Percentiles rank a stretch among this genome's conserved stretches.
phyloP scores from a whole-genome alignment of 2,329 filamentous ascomycete species.

The Periconia sp. region DNA sequence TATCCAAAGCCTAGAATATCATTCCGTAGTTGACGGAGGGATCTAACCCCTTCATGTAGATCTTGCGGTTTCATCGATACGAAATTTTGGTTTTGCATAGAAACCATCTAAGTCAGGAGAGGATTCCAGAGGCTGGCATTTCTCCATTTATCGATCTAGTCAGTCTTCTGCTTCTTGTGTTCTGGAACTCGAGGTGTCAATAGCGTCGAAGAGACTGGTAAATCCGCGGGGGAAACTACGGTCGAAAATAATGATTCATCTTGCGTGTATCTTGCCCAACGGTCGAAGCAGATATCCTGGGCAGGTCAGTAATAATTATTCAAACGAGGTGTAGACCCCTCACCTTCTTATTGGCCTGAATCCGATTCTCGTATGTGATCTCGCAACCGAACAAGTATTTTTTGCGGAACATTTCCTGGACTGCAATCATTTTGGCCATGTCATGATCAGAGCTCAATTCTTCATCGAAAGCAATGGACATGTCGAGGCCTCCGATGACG shows the following conservation, averaged over 20 bases:
- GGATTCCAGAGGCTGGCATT: too few relatives aligned
- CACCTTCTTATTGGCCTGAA: neutral
- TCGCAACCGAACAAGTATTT: conserved; percentile 12
- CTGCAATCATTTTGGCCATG: conserved; percentile 4
- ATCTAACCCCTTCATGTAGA: too few relatives aligned
- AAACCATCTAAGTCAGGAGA: too few relatives aligned
- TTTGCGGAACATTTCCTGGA: conserved; percentile 6
- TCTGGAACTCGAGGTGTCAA: too few relatives aligned
- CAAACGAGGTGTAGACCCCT: neutral
- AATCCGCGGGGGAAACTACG: conserved; percentile 1
- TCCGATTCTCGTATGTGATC: conserved; percentile 3
- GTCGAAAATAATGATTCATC: neutral
- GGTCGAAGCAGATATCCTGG: conserved; percentile 1
- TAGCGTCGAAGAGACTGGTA: conserved; percentile 1
- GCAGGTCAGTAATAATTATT: neutral
- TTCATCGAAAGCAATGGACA: neutral
- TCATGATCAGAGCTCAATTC: conserved; percentile 1
- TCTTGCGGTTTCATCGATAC: too few relatives aligned
- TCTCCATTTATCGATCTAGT: too few relatives aligned
- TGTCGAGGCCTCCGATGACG: conserved; percentile 4
- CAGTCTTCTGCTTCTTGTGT: too few relatives aligned
- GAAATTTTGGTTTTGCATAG: too few relatives aligned
- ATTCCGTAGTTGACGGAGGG: too few relatives aligned
- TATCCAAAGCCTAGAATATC: too few relatives aligned
- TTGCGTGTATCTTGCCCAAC: conserved; percentile 3